Evolutionary conservation across 2,329 filamentous ascomycete species (phyloP).

Genomic region (Chrysoporthe austroafricana): DNA sequence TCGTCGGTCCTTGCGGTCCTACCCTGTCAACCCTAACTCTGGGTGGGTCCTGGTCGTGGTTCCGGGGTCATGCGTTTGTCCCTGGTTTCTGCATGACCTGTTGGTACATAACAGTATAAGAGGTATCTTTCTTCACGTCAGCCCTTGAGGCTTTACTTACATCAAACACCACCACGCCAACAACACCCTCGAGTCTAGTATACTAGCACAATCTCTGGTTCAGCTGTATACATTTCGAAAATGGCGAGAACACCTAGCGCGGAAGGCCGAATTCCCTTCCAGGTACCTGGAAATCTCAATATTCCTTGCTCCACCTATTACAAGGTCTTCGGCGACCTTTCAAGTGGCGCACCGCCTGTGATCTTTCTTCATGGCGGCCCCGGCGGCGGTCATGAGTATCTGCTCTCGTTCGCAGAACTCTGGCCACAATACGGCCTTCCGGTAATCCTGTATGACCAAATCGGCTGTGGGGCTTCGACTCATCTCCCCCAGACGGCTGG

Average conservation of each 20-base stretch:
- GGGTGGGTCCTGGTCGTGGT: too few species aligned
- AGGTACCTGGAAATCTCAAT: slow-evolving; percentile 12
- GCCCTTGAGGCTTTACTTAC: neutral
- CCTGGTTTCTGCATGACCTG: neutral
- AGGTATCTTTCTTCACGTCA: neutral
- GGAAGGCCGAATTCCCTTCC: slow-evolving; percentile 21
- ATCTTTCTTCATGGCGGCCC: slow-evolving; percentile 45
- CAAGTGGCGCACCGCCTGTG: slow-evolving; percentile 8
- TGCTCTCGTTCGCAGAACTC: slow-evolving; percentile 32
- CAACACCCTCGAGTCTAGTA: neutral
- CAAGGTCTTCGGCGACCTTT: slow-evolving; percentile 21
- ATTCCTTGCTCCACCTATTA: slow-evolving; percentile 19
- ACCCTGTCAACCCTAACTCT: too few species aligned
- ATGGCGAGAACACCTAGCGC: slow-evolving; percentile 19
- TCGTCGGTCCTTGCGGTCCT: too few species aligned
- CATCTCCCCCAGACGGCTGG: slow-evolving; percentile 46
- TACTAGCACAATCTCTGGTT: slow-evolving; percentile 13
- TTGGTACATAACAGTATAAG: neutral
- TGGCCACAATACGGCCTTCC: slow-evolving; percentile 38
- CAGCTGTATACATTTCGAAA: slow-evolving; percentile 16
- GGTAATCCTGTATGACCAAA: slow-evolving; percentile 57
- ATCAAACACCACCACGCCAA: neutral
- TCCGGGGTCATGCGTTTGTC: too few species aligned
- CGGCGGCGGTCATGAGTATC: slow-evolving; percentile 48
- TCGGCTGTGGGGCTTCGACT: slow-evolving; percentile 53